Evolutionary conservation across 2,329 filamentous ascomycete species (phyloP), one percentile per base, ranked within the genome.

Genomic region (Neurospora sp.): DNA sequence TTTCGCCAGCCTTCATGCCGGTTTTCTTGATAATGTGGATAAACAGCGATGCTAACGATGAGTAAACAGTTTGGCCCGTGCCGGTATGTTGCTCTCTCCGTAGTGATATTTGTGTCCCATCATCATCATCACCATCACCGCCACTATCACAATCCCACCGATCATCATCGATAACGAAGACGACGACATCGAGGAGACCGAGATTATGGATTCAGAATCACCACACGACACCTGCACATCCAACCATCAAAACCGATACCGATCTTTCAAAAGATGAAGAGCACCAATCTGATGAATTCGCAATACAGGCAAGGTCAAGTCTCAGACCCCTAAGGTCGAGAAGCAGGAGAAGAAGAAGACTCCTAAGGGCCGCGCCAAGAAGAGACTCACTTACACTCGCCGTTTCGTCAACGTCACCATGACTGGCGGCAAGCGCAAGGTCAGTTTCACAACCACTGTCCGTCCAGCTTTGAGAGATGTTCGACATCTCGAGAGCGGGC

Each of bases 391-490:
- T 82, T 97, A 97, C 90, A 97, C 93, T 79, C 92, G 95, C 83
- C 93, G 95, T 80, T 98, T 98, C 88, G 94, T 98, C 79, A 98
- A 98, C 87, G 94, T 98, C 82, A 96, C 93, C 81, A 89, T 97
- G 86, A 97, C 77, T 76, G 94, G 93, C 84, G 95, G 95, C 87
- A 98, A 98, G 94, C 89, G 95, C 85, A 97, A 97, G 93, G 93
- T 96, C 36, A 71, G 84, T 82, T 85, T 3, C 28, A 76, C 72
- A 69, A 38, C 4, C 3, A 42, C 28, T 72, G 23, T 66, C 36
- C 8, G 5, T 66, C 36, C 8, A 2, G 3, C 23, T 9, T 33
- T 33, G 52, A 33, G 4, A 33, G 13, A 68, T 40, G 2, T 8
- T 39, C 15, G 28, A 36, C 4, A 23, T 23, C 33, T 58, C 17